These are phyloP conservation scores for Penicillium canariense DNA, from an alignment of 495 filamentous ascomycete species.

Conservation along the genomic window DNA sequence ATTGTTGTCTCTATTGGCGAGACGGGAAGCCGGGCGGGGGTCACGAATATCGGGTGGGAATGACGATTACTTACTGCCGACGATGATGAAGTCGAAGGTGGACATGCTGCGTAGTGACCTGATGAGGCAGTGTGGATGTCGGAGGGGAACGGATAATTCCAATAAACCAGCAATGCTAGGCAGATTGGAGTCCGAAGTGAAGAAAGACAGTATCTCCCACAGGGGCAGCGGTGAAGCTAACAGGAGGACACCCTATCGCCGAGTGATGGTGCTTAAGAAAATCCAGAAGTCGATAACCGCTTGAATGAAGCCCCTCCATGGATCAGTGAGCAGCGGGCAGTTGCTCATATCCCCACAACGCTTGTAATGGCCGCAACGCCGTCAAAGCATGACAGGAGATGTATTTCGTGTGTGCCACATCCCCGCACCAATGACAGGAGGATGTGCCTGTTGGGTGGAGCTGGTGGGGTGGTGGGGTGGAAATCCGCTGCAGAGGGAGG, in stretches of 20 bases:
- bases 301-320: background rate
- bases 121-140: background rate
- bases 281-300: background rate
- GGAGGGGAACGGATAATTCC: too few relatives aligned
- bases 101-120: background rate
- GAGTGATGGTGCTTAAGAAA: too few relatives aligned
- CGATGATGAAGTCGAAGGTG: background rate
- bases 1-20: background rate
- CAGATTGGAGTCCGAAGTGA: background rate
- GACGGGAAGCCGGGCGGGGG: background rate
- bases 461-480: too few relatives aligned
- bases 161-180: background rate
- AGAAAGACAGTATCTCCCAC: background rate
- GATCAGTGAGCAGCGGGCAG: background rate
- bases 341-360: background rate
- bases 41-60: background rate
- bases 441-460: background rate
- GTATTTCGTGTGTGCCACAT: too few relatives aligned
- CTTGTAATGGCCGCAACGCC: background rate
- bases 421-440: background rate
- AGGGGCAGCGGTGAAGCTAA: too few relatives aligned
- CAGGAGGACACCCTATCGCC: too few relatives aligned
- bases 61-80: background rate
- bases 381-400: background rate
- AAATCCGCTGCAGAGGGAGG: too few relatives aligned